Evolutionary conservation across 139 green algal genomes (phyloP), one percentile per base, ranked within the genome.

Genomic region (Dunaliella sp.): DNA sequence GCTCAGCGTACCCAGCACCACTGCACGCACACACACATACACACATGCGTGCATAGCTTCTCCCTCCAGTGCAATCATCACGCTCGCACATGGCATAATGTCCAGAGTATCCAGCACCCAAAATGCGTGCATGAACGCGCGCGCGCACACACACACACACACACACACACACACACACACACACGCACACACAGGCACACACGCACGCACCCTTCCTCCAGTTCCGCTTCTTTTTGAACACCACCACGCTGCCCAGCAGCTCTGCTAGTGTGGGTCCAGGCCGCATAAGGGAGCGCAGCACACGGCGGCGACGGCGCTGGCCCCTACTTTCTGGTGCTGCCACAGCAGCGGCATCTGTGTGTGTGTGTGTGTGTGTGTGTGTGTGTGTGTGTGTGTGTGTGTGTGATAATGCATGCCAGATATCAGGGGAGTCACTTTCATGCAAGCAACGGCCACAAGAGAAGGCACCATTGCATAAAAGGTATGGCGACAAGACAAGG

Each of bases 151-250:
- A 16, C 16, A 65, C 16, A 16, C 7, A 16, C 48, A 16, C 48
- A 65, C 16, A 16, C 16, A 16, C 7, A 16, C 48, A 65, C 48
- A 65, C n/a, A 16, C 16, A 65, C 16, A 16, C 7, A 16, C 48
- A 16, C 16, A 16, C 16, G 48, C 48, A 65, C 7, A 7, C 48
- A 65, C 48, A 65, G 48, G 48, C 48, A 65, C 48, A 16, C 48
- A 65, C 7, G 48, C 76, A 81, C 76, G 30, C 76, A 81, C n/a
- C 37, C 30, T 33, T 34, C 1, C 76, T 30, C 76, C 76, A 81
- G 76, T 81, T 7, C 76, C 34, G 36, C n/a, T 81, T 81, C 76
- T 81, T 81, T 31, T 34, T 81, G 76, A 81, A 81, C n/a, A 33
- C n/a, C 31, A 81, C 76, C 76, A 81, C 76, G 2, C 31, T 33